These are phyloP conservation scores for Saksenaea vasiformis DNA, from an alignment of 371 early-diverging fungal genomes.

Conservation along the genomic window DNA sequence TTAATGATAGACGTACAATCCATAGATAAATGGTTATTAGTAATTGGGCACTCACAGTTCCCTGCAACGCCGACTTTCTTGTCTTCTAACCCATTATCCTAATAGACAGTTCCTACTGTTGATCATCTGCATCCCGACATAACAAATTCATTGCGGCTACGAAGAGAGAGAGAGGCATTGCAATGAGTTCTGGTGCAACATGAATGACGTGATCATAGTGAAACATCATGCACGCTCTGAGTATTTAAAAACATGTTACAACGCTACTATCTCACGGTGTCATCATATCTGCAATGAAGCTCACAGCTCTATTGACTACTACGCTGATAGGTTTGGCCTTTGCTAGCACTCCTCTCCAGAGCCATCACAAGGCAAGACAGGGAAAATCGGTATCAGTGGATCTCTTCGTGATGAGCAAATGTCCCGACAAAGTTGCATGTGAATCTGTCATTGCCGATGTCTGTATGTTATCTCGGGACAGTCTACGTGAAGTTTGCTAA, in stretches of 20 bases:
- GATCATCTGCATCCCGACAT: too few relatives aligned
- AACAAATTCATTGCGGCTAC: too few relatives aligned
- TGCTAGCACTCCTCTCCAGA: background rate
- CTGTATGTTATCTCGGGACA: conserved; percentile 29
- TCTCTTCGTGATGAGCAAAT: conserved; percentile 55
- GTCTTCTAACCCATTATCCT: too few relatives aligned
- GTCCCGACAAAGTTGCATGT: conserved; percentile 50
- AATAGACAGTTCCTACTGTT: too few relatives aligned
- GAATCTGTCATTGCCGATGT: conserved; percentile 42
- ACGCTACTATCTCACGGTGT: background rate
- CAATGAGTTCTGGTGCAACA: background rate
- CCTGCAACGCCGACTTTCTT: too few relatives aligned
- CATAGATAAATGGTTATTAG: too few relatives aligned
- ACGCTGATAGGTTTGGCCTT: background rate
- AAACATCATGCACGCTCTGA: background rate
- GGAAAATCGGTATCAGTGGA: conserved; percentile 29
- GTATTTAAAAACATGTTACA: background rate
- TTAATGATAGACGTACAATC: too few relatives aligned
- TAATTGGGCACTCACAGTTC: too few relatives aligned
- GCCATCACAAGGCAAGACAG: background rate
- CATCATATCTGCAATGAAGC: background rate
- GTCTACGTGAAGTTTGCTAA: background rate
- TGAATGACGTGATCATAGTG: conserved; percentile 3
- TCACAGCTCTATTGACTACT: background rate
- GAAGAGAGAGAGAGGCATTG: too few relatives aligned